Conservation (phyloP, 176 grass and related monocot genomes). For the Secale cereale region DNA sequence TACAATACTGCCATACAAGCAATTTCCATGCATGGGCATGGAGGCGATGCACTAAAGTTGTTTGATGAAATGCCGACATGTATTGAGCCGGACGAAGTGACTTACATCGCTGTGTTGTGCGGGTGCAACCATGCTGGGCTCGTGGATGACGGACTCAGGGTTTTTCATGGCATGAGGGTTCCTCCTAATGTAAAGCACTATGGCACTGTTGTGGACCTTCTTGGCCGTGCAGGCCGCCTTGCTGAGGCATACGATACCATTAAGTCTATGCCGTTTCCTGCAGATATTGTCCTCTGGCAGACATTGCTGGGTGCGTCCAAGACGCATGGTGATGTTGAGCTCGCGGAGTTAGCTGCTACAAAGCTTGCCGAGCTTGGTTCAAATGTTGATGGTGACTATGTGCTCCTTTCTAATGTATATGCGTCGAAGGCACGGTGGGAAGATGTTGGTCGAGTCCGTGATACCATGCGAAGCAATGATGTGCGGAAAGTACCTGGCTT, state of each 20-base stretch:
- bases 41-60: constrained; percentile 46
- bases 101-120: constrained; percentile 69
- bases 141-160: constrained; percentile 63
- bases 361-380: constrained; percentile 72
- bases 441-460: constrained; percentile 69
- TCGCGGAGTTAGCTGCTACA: constrained; percentile 57
- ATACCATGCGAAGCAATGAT: constrained; percentile 67
- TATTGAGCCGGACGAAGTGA: constrained; percentile 57
- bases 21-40: constrained; percentile 65
- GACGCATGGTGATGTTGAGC: constrained; percentile 61
- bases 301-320: constrained; percentile 68
- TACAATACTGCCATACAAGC: constrained; percentile 71
- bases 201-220: constrained; percentile 75
- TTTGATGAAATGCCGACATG: constrained; percentile 70
- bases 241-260: constrained; percentile 60
- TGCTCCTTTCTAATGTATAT: constrained; percentile 87
- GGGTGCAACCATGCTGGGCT: constrained; percentile 84
- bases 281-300: constrained; percentile 85
- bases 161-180: constrained; percentile 67
- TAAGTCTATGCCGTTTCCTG: constrained; percentile 60
- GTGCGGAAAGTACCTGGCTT: constrained; percentile 78
- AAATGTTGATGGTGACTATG: constrained; percentile 76
- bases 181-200: constrained; percentile 74
- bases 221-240: constrained; percentile 64
- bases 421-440: constrained; percentile 61